Conservation (phyloP, 2,329 filamentous ascomycete species). For the Sclerotinia borealis region DNA sequence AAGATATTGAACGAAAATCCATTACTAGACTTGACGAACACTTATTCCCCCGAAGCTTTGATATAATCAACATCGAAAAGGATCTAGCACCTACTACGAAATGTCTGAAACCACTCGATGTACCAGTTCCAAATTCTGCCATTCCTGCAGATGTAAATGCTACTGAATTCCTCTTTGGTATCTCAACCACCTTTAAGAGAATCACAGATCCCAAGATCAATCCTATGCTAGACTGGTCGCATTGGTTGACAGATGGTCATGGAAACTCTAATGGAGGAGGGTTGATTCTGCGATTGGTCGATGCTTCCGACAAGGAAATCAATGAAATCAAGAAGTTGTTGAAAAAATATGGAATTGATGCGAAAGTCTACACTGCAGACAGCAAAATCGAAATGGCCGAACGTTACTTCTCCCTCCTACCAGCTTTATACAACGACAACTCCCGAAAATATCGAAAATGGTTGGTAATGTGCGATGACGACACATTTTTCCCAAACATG, state of each 20-base stretch:
- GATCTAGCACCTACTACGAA: slow-evolving; percentile 36
- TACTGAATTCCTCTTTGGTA: slow-evolving; percentile 53
- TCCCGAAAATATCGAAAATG: slow-evolving; percentile 41
- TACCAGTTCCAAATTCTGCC: slow-evolving; percentile 46
- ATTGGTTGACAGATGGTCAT: slow-evolving; percentile 52
- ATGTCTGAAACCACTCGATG: slow-evolving; percentile 45
- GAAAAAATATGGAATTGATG: slow-evolving; percentile 46
- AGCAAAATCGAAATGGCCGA: slow-evolving; percentile 51
- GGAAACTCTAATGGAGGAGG: slow-evolving; percentile 52
- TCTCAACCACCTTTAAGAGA: slow-evolving; percentile 51
- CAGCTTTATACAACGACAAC: slow-evolving; percentile 47
- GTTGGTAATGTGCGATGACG: slow-evolving; percentile 33
- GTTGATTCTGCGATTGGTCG: slow-evolving; percentile 48
- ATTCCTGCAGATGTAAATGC: slow-evolving; percentile 46
- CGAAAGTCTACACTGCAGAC: slow-evolving; percentile 50
- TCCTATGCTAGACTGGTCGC: slow-evolving; percentile 53
- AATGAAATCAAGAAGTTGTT: slow-evolving; percentile 43
- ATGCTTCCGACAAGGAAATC: slow-evolving; percentile 47
- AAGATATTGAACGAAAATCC: slow-evolving; percentile 44
- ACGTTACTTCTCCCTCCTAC: slow-evolving; percentile 50
- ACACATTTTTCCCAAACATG: slow-evolving; percentile 31
- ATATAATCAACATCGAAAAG: slow-evolving; percentile 43
- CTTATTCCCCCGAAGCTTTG: slow-evolving; percentile 42
- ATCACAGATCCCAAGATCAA: slow-evolving; percentile 46
- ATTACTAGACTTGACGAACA: slow-evolving; percentile 46